Conservation (phyloP, 1,284 basidiomycete genomes). For the Singerocomus rubriflavus region DNA sequence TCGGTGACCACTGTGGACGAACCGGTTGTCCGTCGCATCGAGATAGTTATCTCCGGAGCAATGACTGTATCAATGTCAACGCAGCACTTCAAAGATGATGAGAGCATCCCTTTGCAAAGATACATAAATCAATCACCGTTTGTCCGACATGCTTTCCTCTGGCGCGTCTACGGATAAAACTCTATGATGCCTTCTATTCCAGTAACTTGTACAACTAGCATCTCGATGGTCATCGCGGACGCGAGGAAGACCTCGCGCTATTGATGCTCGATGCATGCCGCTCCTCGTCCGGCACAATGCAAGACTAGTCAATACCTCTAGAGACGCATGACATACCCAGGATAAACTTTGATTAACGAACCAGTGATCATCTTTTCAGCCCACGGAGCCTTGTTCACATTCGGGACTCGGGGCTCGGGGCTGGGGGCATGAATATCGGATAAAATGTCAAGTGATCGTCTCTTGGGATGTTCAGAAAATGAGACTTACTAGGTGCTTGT, state of each 20-base stretch:
- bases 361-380: constrained; percentile 2
- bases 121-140: constrained; percentile 7
- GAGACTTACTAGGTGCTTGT: constrained; percentile 12
- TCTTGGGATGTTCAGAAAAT: background rate
- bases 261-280: constrained; percentile 23
- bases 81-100: constrained; percentile 18
- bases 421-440: constrained; percentile 18
- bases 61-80: constrained; percentile 4
- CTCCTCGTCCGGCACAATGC: constrained; percentile 22
- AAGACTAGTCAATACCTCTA: background rate
- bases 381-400: constrained; percentile 16
- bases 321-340: background rate
- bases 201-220: constrained; percentile 23
- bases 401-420: constrained; percentile 8
- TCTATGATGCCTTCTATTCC: constrained; percentile 27
- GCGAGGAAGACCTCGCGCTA: constrained; percentile 25
- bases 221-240: constrained; percentile 22
- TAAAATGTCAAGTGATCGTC: background rate
- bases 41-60: constrained; percentile 26
- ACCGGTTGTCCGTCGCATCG: constrained; percentile 24
- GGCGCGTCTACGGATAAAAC: constrained; percentile 18
- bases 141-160: constrained; percentile 20
- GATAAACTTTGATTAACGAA: constrained; percentile 22
- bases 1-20: background rate
- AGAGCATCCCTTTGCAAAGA: background rate